A percentile compares a stretch with the other conserved stretches of the same genome.
Conservation (phyloP, 192 early-diverging fungal species). For the Geranomyces michiganensis region DNA sequence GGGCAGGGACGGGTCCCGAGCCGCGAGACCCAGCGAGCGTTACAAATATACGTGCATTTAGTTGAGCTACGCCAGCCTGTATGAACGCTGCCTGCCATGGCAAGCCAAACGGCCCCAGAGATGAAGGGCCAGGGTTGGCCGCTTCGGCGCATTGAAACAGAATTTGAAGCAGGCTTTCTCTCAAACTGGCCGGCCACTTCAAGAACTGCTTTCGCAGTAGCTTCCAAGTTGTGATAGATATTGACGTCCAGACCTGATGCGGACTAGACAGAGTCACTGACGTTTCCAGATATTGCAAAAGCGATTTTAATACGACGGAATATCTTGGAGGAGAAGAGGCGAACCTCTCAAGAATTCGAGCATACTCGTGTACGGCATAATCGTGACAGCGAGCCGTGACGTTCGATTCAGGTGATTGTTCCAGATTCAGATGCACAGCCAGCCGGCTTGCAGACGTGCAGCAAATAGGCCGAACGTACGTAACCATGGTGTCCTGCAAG, state of each 20-base stretch:
- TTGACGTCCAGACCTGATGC: background rate
- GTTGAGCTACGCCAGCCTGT: background rate
- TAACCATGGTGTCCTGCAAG: slow-evolving; percentile 17
- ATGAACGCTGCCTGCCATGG: background rate
- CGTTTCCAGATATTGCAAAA: background rate
- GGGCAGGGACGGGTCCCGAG: background rate
- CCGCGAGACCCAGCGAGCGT: background rate
- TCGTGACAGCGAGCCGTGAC: background rate
- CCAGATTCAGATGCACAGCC: background rate
- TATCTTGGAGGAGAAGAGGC: background rate
- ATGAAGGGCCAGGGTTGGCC: background rate
- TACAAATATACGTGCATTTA: background rate
- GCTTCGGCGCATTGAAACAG: background rate
- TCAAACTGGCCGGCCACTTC: background rate
- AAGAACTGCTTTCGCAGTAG: background rate
- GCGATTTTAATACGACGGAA: background rate
- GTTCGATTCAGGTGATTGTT: background rate
- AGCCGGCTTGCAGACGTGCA: background rate
- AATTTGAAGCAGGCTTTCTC: background rate
- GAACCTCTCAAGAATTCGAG: background rate
- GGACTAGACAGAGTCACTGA: background rate
- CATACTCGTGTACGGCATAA: background rate
- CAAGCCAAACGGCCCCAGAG: background rate
- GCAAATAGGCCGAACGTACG: slow-evolving; percentile 5
- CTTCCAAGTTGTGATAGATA: background rate